These are phyloP conservation scores for Nigrospora oryzae DNA, from an alignment of 2,329 filamentous ascomycete species.

Conservation along the genomic window DNA sequence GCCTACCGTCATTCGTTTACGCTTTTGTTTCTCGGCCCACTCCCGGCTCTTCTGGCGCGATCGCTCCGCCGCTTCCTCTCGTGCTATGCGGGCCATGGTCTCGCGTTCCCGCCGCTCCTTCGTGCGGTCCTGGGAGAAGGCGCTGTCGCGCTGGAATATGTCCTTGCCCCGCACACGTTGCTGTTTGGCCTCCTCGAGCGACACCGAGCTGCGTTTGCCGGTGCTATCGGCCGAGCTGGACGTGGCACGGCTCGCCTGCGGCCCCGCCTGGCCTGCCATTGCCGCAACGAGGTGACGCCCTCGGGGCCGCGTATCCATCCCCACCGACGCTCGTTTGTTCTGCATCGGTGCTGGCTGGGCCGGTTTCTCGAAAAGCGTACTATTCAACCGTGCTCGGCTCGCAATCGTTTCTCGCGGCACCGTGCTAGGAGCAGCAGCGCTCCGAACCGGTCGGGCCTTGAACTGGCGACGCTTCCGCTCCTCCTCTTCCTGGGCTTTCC, in stretches of 20 bases:
- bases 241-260: conserved; percentile 25
- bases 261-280: conserved; percentile 1
- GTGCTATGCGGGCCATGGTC: conserved; percentile 40
- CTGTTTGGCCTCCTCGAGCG: conserved; percentile 39
- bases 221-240: conserved; percentile 37
- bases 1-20: conserved; percentile 22
- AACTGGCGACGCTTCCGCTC: conserved; percentile 53
- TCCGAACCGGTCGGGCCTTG: conserved; percentile 50
- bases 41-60: conserved; percentile 50
- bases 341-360: conserved; percentile 7
- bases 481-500: conserved; percentile 51
- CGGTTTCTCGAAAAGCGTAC: conserved; percentile 16
- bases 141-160: conserved; percentile 44
- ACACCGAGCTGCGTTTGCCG: conserved; percentile 38
- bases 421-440: conserved; percentile 29
- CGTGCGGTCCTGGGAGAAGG: conserved; percentile 35
- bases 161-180: conserved; percentile 45
- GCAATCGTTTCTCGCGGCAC: conserved; percentile 48
- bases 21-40: conserved; percentile 52
- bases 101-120: conserved; percentile 48
- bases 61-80: conserved; percentile 53
- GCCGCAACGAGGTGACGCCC: conserved; percentile 14
- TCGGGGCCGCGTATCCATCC: conserved; percentile 14
- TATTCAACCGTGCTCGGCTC: conserved; percentile 46
- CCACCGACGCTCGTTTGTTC: conserved; percentile 19